phyloP scores from a whole-genome alignment of 768 basidiomycete genomes.

The Boletus insuetus region DNA sequence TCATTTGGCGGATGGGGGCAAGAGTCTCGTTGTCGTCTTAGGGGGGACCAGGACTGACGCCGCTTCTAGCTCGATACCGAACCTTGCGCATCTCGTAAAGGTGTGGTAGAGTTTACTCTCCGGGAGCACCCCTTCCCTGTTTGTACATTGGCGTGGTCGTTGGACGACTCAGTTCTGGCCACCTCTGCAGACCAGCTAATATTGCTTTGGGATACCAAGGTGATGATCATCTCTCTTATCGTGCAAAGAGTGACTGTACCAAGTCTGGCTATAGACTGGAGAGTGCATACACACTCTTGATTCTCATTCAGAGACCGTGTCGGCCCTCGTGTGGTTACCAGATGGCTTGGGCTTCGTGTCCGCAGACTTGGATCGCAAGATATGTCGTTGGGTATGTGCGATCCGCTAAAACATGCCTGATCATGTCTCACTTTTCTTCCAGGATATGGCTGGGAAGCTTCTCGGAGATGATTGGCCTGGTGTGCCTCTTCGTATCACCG shows the following conservation, averaged over 20 bases:
- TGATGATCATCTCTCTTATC: conserved; percentile 31
- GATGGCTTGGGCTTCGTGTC: conserved; percentile 90
- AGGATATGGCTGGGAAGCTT: conserved; percentile 76
- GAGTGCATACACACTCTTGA: conserved; percentile 60
- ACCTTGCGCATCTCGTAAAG: conserved; percentile 50
- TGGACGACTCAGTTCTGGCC: conserved; percentile 79
- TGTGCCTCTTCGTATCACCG: conserved; percentile 76
- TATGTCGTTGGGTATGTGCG: conserved; percentile 73
- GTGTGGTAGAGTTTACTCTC: conserved; percentile 56
- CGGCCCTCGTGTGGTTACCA: conserved; percentile 83
- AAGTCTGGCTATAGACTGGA: conserved; percentile 57
- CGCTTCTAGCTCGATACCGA: conserved; percentile 42
- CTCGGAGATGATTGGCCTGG: conserved; percentile 67
- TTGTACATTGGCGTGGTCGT: conserved; percentile 87
- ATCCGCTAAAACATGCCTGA: not conserved
- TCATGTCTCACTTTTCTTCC: conserved; percentile 13
- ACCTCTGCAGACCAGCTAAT: conserved; percentile 80
- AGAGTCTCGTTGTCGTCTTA: conserved; percentile 29
- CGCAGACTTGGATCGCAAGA: conserved; percentile 80
- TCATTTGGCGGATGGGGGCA: conserved; percentile 87
- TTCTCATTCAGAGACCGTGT: conserved; percentile 79
- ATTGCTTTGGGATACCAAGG: conserved; percentile 89
- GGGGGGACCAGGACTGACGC: conserved; percentile 4
- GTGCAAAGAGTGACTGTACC: not conserved
- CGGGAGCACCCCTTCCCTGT: conserved; percentile 78